Evolutionary conservation across 306 rosid genomes (phyloP).

Genomic region (Prunus padus): DNA sequence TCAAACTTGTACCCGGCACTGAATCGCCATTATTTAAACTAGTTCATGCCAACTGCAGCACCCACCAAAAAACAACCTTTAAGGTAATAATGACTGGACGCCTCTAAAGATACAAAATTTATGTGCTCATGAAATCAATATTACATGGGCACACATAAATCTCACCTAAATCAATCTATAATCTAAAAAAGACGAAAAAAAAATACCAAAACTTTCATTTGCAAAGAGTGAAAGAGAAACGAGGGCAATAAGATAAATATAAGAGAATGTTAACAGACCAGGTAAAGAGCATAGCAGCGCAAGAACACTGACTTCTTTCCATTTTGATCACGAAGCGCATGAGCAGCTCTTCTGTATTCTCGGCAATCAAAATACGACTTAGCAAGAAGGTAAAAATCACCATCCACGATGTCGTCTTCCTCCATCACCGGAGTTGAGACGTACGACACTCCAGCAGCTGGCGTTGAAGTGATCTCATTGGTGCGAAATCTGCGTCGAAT

Average conservation of each 20-base stretch:
- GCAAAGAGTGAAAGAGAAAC: not conserved
- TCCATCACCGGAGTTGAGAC: conserved; percentile 91
- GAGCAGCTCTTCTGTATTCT: conserved; percentile 87
- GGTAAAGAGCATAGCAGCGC: conserved; percentile 77
- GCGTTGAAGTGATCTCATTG: conserved; percentile 55
- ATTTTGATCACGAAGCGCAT: conserved; percentile 74
- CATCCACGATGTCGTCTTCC: conserved; percentile 81
- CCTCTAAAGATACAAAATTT: too few species aligned
- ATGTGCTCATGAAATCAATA: too few species aligned
- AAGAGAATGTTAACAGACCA: conserved; percentile 45
- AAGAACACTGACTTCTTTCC: conserved; percentile 76
- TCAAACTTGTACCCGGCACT: not conserved
- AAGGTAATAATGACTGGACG: too few species aligned
- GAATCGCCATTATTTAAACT: too few species aligned
- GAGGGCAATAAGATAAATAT: not conserved
- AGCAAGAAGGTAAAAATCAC: conserved; percentile 79
- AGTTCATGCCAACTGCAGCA: too few species aligned
- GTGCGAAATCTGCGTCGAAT: conserved; percentile 77
- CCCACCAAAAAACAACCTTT: too few species aligned
- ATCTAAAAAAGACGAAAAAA: not conserved
- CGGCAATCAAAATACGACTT: conserved; percentile 87
- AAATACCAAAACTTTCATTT: not conserved
- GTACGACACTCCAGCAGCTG: conserved; percentile 71
- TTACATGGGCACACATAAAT: too few species aligned
- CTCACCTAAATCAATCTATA: not conserved